phyloP scores from a whole-genome alignment of 352 stramenopile species.

The Globisporangium nagaii region DNA sequence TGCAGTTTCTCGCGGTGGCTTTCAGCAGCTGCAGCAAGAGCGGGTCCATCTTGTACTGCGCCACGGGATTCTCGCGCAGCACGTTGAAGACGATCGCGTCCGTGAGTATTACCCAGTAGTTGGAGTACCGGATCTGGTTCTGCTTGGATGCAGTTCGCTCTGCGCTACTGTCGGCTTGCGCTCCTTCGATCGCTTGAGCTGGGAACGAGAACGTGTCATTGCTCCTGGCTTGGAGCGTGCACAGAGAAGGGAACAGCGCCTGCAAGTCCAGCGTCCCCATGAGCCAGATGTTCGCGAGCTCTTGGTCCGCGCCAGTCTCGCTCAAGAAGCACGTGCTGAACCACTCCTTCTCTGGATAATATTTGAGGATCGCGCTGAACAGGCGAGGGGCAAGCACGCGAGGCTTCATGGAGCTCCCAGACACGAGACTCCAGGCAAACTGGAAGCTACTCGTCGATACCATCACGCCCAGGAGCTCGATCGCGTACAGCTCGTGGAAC shows the following conservation, averaged over 20 bases:
- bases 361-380: constrained; percentile 50
- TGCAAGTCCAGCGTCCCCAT: constrained; percentile 57
- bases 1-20: constrained; percentile 28
- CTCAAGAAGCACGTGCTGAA: constrained; percentile 58
- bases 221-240: constrained; percentile 1
- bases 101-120: constrained; percentile 67
- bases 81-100: constrained; percentile 62
- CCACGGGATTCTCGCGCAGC: constrained; percentile 31
- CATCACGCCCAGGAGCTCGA: constrained; percentile 61
- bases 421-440: constrained; percentile 58
- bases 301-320: constrained; percentile 41
- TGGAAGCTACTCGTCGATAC: constrained; percentile 51
- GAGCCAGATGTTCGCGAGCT: constrained; percentile 59
- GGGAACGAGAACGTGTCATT: constrained; percentile 21
- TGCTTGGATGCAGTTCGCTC: too few species aligned
- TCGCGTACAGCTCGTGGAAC: constrained; percentile 53
- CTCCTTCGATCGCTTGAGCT: not conserved
- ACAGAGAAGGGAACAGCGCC: constrained; percentile 18
- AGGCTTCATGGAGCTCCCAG: constrained; percentile 25
- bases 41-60: constrained; percentile 47
- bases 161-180: too few species aligned
- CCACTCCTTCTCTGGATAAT: constrained; percentile 58
- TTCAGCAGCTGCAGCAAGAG: constrained; percentile 40
- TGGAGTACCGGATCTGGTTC: constrained; percentile 30
- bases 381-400: constrained; percentile 55